Conservation (phyloP, 2,329 filamentous ascomycete genomes). For the Alternaria sp. region DNA sequence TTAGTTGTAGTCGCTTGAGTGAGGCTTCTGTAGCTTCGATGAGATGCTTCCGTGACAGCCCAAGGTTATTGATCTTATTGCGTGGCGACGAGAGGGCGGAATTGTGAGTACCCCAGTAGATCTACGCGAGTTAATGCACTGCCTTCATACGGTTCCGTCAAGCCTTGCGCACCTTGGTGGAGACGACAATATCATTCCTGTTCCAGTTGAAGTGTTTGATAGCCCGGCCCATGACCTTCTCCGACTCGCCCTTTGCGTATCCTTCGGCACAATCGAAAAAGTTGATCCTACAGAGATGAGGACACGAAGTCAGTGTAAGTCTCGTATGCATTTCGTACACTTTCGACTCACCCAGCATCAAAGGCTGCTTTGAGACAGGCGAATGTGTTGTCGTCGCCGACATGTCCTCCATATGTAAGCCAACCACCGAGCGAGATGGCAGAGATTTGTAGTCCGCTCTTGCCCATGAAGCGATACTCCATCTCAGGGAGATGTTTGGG, state of each 20-base stretch:
- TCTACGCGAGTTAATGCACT: slow-evolving; percentile 50
- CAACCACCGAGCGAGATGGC: slow-evolving; percentile 70
- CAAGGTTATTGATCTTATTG: slow-evolving; percentile 71
- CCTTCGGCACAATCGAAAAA: slow-evolving; percentile 68
- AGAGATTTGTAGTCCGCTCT: slow-evolving; percentile 76
- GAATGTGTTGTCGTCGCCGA: slow-evolving; percentile 69
- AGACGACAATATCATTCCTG: slow-evolving; percentile 65
- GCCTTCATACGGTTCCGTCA: neutral
- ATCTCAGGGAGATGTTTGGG: slow-evolving; percentile 58
- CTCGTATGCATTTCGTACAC: neutral
- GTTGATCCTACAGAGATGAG: slow-evolving; percentile 56
- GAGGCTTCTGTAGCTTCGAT: slow-evolving; percentile 70
- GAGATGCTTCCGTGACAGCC: slow-evolving; percentile 73
- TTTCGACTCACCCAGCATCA: slow-evolving; percentile 52
- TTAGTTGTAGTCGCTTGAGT: slow-evolving; percentile 65
- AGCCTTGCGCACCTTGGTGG: slow-evolving; percentile 59
- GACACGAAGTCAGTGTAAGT: neutral
- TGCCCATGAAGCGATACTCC: slow-evolving; percentile 76
- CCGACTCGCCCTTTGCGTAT: slow-evolving; percentile 63
- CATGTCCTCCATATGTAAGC: slow-evolving; percentile 77
- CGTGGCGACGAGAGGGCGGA: slow-evolving; percentile 54
- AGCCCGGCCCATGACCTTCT: slow-evolving; percentile 64
- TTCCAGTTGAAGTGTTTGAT: slow-evolving; percentile 67
- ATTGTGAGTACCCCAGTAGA: slow-evolving; percentile 70
- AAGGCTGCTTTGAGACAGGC: slow-evolving; percentile 64